Percentiles rank a stretch among this genome's conserved stretches.
phyloP scores from a whole-genome alignment of 1,284 basidiomycete species.

The Pulveroboletus sp. region DNA sequence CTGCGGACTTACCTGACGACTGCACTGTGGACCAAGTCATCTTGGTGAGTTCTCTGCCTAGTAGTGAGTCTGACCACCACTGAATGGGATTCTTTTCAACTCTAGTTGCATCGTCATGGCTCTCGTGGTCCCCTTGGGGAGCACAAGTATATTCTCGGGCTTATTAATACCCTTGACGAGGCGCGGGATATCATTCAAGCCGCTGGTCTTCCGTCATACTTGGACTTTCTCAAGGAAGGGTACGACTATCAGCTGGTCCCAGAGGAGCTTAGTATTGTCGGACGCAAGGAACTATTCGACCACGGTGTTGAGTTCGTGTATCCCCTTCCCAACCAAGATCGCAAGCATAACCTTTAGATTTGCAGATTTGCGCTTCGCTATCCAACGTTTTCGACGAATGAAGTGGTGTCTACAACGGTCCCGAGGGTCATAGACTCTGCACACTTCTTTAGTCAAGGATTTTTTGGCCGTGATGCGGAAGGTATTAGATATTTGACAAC shows the following conservation, averaged over 20 bases:
- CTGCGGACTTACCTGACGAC: constrained; percentile 41
- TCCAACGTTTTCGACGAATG: constrained; percentile 30
- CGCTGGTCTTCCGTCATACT: constrained; percentile 35
- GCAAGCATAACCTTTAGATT: constrained; percentile 1
- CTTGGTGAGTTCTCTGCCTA: constrained; percentile 23
- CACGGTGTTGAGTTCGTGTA: constrained; percentile 23
- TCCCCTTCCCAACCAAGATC: neutral
- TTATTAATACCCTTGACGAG: constrained; percentile 38
- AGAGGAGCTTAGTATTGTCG: constrained; percentile 20
- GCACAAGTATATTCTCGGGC: constrained; percentile 36
- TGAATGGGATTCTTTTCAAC: neutral
- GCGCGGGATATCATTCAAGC: constrained; percentile 33
- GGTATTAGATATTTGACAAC: constrained; percentile 16
- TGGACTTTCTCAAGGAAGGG: constrained; percentile 45
- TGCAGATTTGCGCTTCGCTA: constrained; percentile 24
- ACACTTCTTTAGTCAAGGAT: constrained; percentile 18
- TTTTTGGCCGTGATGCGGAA: constrained; percentile 11
- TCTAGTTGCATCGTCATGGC: constrained; percentile 30
- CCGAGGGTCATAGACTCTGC: constrained; percentile 31
- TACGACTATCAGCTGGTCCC: constrained; percentile 37
- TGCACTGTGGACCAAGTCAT: constrained; percentile 47
- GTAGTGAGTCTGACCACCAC: neutral
- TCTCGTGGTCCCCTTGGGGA: constrained; percentile 25
- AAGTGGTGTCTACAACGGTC: constrained; percentile 42
- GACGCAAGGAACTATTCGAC: constrained; percentile 22